Evolutionary conservation across 306 rosid genomes (phyloP).

Genomic region (Vicia sativa): DNA sequence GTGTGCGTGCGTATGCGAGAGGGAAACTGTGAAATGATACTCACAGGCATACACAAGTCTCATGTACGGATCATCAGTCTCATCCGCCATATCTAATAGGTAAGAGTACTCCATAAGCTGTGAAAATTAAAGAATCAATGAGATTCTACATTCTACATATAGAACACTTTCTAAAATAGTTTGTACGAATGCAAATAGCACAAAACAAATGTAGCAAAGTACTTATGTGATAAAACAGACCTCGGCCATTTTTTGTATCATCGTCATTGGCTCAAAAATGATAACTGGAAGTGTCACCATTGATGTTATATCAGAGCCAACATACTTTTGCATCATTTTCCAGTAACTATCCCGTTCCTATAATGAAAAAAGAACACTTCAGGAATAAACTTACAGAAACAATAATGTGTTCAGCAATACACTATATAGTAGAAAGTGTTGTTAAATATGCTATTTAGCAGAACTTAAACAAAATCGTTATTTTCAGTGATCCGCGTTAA

Average conservation of each 20-base stretch:
- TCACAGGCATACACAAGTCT: conserved; percentile 85
- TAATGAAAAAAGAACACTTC: conserved; percentile 22
- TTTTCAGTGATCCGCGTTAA: not conserved
- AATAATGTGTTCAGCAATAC: not conserved
- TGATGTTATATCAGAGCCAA: conserved; percentile 91
- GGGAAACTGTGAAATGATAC: conserved; percentile 31
- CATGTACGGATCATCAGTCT: conserved; percentile 92
- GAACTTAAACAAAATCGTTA: not conserved
- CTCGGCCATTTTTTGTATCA: conserved; percentile 96
- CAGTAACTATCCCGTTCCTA: conserved; percentile 96
- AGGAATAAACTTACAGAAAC: conserved; percentile 20
- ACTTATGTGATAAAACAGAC: conserved; percentile 46
- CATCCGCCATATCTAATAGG: conserved; percentile 83
- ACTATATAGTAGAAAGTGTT: not conserved
- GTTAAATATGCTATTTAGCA: not conserved
- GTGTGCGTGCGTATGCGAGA: not conserved
- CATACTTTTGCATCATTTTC: conserved; percentile 94
- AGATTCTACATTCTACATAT: conserved; percentile 11
- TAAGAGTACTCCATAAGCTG: conserved; percentile 96
- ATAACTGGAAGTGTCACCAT: conserved; percentile 96
- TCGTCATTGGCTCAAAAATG: conserved; percentile 98
- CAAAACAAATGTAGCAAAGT: conserved; percentile 17
- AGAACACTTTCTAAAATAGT: conserved; percentile 32
- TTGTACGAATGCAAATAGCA: conserved; percentile 12
- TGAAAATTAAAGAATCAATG: conserved; percentile 31